Percentiles rank a stretch among this genome's conserved stretches.
Conservation (phyloP, 2,329 filamentous ascomycete species). For the Stagonosporopsis vannaccii region DNA sequence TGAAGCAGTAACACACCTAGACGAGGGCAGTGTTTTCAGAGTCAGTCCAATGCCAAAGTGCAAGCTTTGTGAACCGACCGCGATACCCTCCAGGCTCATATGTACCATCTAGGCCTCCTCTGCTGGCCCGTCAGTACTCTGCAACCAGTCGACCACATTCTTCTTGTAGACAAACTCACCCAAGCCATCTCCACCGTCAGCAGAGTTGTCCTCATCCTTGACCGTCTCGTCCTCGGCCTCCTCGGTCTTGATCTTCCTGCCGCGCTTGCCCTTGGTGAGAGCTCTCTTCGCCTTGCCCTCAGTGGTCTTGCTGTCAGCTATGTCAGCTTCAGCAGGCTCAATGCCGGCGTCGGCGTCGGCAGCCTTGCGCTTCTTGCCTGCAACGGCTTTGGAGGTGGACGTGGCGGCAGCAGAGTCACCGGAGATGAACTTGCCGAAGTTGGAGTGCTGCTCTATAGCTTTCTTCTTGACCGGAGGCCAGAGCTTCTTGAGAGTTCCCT, state of each 20-base stretch:
- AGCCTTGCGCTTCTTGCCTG: conserved; percentile 36
- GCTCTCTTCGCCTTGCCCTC: conserved; percentile 20
- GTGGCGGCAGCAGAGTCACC: conserved; percentile 7
- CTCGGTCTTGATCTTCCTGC: conserved; percentile 33
- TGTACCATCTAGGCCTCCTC: conserved; percentile 1
- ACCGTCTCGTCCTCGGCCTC: conserved; percentile 5
- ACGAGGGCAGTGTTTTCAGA: background rate
- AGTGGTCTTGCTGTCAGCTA: conserved; percentile 7
- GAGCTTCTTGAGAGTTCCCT: conserved; percentile 44
- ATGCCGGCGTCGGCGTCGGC: conserved; percentile 9
- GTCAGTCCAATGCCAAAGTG: background rate
- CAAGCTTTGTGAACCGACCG: background rate
- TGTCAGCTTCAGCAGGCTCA: conserved; percentile 1
- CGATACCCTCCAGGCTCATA: background rate
- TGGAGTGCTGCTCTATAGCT: conserved; percentile 30
- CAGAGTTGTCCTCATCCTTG: conserved; percentile 19
- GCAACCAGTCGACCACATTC: conserved; percentile 19
- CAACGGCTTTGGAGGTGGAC: conserved; percentile 5
- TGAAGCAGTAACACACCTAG: background rate
- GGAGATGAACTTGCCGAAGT: conserved; percentile 30
- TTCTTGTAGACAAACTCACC: conserved; percentile 24
- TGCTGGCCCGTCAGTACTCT: conserved; percentile 21
- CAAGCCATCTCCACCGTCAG: conserved; percentile 24
- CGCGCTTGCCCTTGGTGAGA: conserved; percentile 22
- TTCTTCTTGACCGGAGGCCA: conserved; percentile 44